phyloP scores from a whole-genome alignment of 2,329 filamentous ascomycete genomes.

The Cladosporium sp. region DNA sequence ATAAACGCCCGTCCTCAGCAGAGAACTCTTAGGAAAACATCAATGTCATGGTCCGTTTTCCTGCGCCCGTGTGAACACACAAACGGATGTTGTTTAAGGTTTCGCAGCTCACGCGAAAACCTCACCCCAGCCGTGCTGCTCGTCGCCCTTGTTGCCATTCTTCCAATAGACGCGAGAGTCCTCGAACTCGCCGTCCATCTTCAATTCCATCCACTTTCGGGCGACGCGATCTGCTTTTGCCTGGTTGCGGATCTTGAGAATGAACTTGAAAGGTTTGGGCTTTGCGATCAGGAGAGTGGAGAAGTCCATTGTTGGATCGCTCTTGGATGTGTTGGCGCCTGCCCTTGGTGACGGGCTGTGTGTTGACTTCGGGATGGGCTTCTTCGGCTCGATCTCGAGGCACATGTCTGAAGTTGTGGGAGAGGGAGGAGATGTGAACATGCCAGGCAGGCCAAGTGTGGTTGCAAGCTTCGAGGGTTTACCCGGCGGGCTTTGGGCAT shows the following conservation, averaged over 20 bases:
- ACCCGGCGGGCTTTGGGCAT: neutral
- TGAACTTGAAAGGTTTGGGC: slow-evolving; percentile 42
- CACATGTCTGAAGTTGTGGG: neutral
- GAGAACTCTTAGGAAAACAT: neutral
- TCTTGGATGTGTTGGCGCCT: neutral
- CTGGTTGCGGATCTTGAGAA: slow-evolving; percentile 33
- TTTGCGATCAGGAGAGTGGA: slow-evolving; percentile 44
- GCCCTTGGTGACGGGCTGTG: slow-evolving; percentile 4
- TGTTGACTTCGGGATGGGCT: neutral
- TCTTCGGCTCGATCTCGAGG: neutral
- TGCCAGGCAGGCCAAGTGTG: neutral
- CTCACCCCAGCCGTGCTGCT: slow-evolving; percentile 21
- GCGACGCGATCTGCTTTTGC: slow-evolving; percentile 31
- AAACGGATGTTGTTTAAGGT: neutral
- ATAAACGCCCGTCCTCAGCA: neutral
- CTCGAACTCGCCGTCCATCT: slow-evolving; percentile 36
- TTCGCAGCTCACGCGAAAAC: slow-evolving; percentile 8
- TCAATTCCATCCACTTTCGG: slow-evolving; percentile 33
- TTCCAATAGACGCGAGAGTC: slow-evolving; percentile 37
- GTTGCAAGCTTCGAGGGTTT: slow-evolving; percentile 1
- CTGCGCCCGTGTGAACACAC: neutral
- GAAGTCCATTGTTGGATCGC: slow-evolving; percentile 43
- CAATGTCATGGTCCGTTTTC: neutral
- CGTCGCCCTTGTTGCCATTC: slow-evolving; percentile 23
- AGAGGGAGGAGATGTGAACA: neutral